Evolutionary conservation across 148 eudicot species (phyloP).

Genomic region (Chenopodium formosanum): DNA sequence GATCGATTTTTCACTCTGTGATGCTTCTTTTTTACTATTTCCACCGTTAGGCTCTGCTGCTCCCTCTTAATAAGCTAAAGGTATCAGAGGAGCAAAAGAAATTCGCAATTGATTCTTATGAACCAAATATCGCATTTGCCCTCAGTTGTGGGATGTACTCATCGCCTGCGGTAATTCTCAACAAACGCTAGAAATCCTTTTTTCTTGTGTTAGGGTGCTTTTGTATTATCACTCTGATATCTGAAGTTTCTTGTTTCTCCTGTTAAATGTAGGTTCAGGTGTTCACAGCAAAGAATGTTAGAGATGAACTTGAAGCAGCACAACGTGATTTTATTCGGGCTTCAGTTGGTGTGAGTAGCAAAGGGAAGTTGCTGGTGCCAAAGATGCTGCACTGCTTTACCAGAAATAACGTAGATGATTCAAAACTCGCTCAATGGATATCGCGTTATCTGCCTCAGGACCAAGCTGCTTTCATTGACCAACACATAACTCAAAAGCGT

Average conservation of each 20-base stretch:
- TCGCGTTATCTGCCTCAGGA: constrained; percentile 35
- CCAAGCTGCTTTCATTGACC: constrained; percentile 37
- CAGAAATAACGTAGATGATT: constrained; percentile 31
- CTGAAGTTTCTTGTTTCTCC: constrained; percentile 9
- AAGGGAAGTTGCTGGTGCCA: constrained; percentile 40
- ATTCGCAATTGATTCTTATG: constrained; percentile 34
- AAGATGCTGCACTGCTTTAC: constrained; percentile 38
- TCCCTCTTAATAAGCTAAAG: constrained; percentile 37
- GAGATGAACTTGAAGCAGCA: constrained; percentile 38
- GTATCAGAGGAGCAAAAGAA: constrained; percentile 39
- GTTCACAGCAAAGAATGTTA: constrained; percentile 33
- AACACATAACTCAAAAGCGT: constrained; percentile 36
- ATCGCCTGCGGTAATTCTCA: constrained; percentile 34
- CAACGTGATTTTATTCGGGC: constrained; percentile 36
- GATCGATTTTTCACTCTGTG: background rate
- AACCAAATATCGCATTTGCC: constrained; percentile 37
- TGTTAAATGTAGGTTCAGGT: constrained; percentile 31
- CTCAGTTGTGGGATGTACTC: constrained; percentile 43
- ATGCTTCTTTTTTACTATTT: background rate
- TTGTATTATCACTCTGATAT: background rate
- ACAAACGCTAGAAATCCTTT: background rate
- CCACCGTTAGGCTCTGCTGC: constrained; percentile 28
- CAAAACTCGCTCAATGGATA: constrained; percentile 37
- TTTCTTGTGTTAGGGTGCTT: background rate
- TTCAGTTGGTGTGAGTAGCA: constrained; percentile 37